Evolutionary conservation across 2,329 filamentous ascomycete species (phyloP).

Genomic region (Sphaerulina vaccinii): DNA sequence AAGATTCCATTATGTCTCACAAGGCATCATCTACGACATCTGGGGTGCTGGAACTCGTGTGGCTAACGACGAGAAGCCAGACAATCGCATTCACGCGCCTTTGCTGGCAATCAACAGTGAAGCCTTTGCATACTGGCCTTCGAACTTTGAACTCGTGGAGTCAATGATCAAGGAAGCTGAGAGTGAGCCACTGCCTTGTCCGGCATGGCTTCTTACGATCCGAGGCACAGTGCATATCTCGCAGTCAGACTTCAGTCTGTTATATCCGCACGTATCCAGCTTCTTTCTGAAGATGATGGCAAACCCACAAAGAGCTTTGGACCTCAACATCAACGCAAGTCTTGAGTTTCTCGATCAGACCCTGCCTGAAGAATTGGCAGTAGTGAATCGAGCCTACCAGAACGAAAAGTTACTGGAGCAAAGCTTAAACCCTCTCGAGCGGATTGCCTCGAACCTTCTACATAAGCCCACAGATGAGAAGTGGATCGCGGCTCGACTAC

Average conservation of each 20-base stretch:
- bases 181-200: slow-evolving; percentile 39
- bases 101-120: slow-evolving; percentile 65
- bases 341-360: slow-evolving; percentile 62
- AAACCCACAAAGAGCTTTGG: slow-evolving; percentile 61
- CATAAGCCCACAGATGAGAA: slow-evolving; percentile 56
- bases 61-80: slow-evolving; percentile 41
- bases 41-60: slow-evolving; percentile 56
- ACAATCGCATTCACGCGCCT: slow-evolving; percentile 53
- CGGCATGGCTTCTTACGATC: slow-evolving; percentile 49
- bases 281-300: slow-evolving; percentile 62
- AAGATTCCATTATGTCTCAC: slow-evolving; percentile 57
- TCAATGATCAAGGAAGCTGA: slow-evolving; percentile 58
- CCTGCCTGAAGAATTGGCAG: slow-evolving; percentile 49
- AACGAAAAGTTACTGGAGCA: slow-evolving; percentile 51
- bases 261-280: slow-evolving; percentile 61
- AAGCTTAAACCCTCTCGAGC: slow-evolving; percentile 38
- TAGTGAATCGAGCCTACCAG: slow-evolving; percentile 53
- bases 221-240: slow-evolving; percentile 64
- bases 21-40: slow-evolving; percentile 66
- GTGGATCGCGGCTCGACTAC: slow-evolving; percentile 58
- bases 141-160: slow-evolving; percentile 60
- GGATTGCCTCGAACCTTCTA: slow-evolving; percentile 48
- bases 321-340: slow-evolving; percentile 61
- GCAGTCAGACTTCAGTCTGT: slow-evolving; percentile 64
- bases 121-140: slow-evolving; percentile 68